phyloP scores from a whole-genome alignment of 768 basidiomycete species.

The Lactarius vividus region DNA sequence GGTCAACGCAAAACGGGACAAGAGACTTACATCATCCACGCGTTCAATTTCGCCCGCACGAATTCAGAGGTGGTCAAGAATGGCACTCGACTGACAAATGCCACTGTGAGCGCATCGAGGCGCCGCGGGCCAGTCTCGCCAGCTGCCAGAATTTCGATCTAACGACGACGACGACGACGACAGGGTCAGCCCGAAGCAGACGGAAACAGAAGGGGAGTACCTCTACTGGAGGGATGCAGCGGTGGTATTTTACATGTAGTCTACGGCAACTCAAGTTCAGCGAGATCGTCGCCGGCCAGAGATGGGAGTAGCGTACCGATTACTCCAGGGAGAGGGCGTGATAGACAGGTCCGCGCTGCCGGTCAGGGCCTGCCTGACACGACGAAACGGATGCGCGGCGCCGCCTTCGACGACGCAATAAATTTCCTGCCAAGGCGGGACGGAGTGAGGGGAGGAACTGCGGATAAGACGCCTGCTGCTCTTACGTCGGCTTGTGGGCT shows the following conservation, averaged over 20 bases:
- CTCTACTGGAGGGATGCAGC: conserved; percentile 74
- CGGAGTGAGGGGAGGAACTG: conserved; percentile 25
- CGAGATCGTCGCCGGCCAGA: conserved; percentile 12
- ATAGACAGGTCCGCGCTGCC: conserved; percentile 62
- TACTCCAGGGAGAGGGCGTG: conserved; percentile 81
- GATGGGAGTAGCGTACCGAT: conserved; percentile 50
- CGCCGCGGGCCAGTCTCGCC: conserved; percentile 79
- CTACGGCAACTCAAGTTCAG: conserved; percentile 38
- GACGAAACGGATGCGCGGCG: conserved; percentile 69
- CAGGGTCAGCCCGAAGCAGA: conserved; percentile 4
- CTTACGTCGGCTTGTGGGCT: conserved; percentile 61
- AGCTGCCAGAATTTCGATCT: conserved; percentile 83
- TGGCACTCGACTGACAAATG: conserved; percentile 66
- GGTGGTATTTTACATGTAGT: conserved; percentile 71
- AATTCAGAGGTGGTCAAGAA: conserved; percentile 87
- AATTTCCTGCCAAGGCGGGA: conserved; percentile 56
- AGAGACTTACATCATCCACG: conserved; percentile 69
- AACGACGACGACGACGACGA: conserved; percentile 4
- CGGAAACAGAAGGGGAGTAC: conserved; percentile 40
- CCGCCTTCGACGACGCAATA: conserved; percentile 80
- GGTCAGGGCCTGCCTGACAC: conserved; percentile 71
- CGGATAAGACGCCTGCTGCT: conserved; percentile 30
- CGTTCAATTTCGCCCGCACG: conserved; percentile 78
- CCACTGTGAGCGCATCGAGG: conserved; percentile 64
- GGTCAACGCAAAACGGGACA: conserved; percentile 2